Percentiles rank a stretch among this genome's conserved stretches.
Evolutionary conservation across 2,329 filamentous ascomycete genomes (phyloP).

Genomic region (Phaeoacremonium minimum): DNA sequence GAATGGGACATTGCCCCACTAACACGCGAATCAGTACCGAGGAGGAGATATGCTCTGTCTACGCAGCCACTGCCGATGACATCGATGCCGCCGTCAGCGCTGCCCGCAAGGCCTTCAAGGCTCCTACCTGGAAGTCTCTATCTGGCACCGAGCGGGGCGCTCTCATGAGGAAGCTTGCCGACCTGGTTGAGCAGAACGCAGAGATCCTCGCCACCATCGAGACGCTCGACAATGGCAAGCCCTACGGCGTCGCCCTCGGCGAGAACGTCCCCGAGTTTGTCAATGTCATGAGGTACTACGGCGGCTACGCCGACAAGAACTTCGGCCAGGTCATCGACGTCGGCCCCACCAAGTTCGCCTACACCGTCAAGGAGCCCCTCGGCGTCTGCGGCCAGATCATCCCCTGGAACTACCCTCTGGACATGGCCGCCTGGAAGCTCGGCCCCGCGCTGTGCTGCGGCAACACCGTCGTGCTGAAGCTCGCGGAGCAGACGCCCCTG

Average conservation of each 20-base stretch:
- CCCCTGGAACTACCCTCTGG: slow-evolving; percentile 77
- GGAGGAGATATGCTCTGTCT: slow-evolving; percentile 65
- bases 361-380: slow-evolving; percentile 71
- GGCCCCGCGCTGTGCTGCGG: slow-evolving; percentile 64
- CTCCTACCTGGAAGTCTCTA: slow-evolving; percentile 63
- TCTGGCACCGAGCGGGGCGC: slow-evolving; percentile 63
- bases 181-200: slow-evolving; percentile 62
- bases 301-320: slow-evolving; percentile 76
- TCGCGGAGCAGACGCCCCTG: slow-evolving; percentile 61
- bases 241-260: slow-evolving; percentile 60
- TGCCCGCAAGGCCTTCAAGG: slow-evolving; percentile 64
- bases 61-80: slow-evolving; percentile 62
- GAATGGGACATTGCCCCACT: too few species aligned
- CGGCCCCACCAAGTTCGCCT: slow-evolving; percentile 66
- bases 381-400: slow-evolving; percentile 76
- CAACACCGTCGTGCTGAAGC: slow-evolving; percentile 61
- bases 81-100: slow-evolving; percentile 67
- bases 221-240: slow-evolving; percentile 79
- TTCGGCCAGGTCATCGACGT: slow-evolving; percentile 75
- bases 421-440: slow-evolving; percentile 74
- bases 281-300: slow-evolving; percentile 66
- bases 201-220: slow-evolving; percentile 50
- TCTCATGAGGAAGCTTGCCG: slow-evolving; percentile 66
- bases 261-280: slow-evolving; percentile 53
- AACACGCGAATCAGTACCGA: slow-evolving; percentile 38